Evolutionary conservation across 1,284 basidiomycete species (phyloP), one percentile per base, ranked within the genome.

Genomic region (Uromyces viciae-fabae): DNA sequence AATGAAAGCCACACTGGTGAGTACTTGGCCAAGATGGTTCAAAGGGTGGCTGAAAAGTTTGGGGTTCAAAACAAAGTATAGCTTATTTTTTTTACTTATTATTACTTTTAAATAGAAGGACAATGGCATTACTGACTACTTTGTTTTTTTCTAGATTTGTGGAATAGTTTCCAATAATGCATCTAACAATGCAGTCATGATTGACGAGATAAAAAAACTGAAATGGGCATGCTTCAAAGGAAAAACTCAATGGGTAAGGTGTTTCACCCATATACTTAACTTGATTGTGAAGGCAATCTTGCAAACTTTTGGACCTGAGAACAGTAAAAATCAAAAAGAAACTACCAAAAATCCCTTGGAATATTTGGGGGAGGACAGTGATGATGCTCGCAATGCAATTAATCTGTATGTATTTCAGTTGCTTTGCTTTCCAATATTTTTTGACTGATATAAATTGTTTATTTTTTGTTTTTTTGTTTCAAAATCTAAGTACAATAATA

Each of bases 101-200:
- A 56, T 31, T 31, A 60, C 8, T 5, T 60, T 60, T 14, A n/a
- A n/a, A n/a, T n/a, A n/a, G n/a, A n/a, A n/a, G n/a, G n/a, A n/a
- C 46, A 49, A 49, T 22, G 11, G 22, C 11, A 49, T 49, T 49
- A 49, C n/a, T n/a, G n/a, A n/a, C n/a, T n/a, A n/a, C n/a, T n/a
- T n/a, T n/a, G n/a, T n/a, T 60, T 60, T 60, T 22, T 56, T 56
- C 54, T 19, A 56, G 22, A 56, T 56, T n/a, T 56, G 54, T 56
- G 54, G 54, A 19, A 56, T 56, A 56, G 54, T 56, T 11, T 56
- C 54, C 54, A n/a, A 56, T 56, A 56, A 56, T 56, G 54, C 54
- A n/a, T 56, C 54, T 25, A 56, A 56, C 54, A 56, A 56, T 25
- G 22, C 54, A n/a, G 54, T 56, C 22, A 56, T 56, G 54, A 56